Conservation (phyloP, 495 filamentous ascomycete species). For the Patellaria atrata region DNA sequence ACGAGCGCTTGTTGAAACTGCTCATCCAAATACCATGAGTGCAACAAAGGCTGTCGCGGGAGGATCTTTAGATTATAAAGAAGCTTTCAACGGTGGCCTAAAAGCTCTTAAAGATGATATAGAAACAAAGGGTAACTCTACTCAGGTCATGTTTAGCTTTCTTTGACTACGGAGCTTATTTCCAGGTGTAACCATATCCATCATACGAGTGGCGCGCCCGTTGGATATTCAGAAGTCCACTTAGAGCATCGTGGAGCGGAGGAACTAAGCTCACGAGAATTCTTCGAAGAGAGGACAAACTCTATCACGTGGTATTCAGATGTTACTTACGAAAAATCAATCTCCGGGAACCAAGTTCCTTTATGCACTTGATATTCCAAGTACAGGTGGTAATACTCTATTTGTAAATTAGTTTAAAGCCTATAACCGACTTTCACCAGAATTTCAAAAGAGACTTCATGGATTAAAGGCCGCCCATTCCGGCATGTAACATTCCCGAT, state of each 20-base stretch:
- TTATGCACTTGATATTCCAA: slow-evolving; percentile 63
- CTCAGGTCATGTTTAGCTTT: slow-evolving; percentile 4
- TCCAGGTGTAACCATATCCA: slow-evolving; percentile 77
- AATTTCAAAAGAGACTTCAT: slow-evolving; percentile 57
- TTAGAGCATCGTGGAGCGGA: slow-evolving; percentile 61
- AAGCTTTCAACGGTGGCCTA: slow-evolving; percentile 22
- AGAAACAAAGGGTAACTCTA: slow-evolving; percentile 23
- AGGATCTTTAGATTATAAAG: slow-evolving; percentile 8
- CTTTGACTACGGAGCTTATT: slow-evolving; percentile 60
- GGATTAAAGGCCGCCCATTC: slow-evolving; percentile 67
- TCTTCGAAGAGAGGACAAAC: slow-evolving; percentile 49
- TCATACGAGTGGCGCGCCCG: slow-evolving; percentile 57
- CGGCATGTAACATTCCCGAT: slow-evolving; percentile 32
- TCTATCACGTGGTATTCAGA: slow-evolving; percentile 74
- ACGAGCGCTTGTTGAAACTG: too few relatives aligned
- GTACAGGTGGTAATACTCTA: slow-evolving; percentile 63
- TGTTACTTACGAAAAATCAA: slow-evolving; percentile 67
- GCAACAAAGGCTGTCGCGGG: too few relatives aligned
- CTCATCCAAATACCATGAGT: too few relatives aligned
- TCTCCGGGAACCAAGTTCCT: slow-evolving; percentile 79
- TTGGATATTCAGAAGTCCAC: slow-evolving; percentile 60
- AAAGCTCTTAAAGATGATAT: slow-evolving; percentile 16
- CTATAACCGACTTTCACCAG: slow-evolving; percentile 60
- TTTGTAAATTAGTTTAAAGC: slow-evolving; percentile 62
- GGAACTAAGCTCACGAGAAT: slow-evolving; percentile 40